Evolutionary conservation across 306 rosid genomes (phyloP).

Genomic region (Trifolium pratense): DNA sequence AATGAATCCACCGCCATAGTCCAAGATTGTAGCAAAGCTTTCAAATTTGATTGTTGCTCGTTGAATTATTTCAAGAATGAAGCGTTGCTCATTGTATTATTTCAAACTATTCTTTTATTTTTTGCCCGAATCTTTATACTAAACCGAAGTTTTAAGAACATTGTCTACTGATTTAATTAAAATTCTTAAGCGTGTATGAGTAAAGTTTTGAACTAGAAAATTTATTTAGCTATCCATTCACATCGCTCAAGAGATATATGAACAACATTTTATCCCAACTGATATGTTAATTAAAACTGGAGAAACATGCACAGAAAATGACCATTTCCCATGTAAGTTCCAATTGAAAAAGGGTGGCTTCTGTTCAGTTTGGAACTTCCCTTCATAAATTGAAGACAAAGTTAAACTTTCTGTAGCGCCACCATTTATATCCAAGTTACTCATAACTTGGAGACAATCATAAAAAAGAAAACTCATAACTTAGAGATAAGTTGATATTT

Average conservation of each 20-base stretch:
- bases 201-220: conserved; percentile 1
- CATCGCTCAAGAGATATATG: neutral
- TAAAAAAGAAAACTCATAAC: conserved; percentile 45
- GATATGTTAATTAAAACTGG: neutral
- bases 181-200: neutral
- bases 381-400: neutral
- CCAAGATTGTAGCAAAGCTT: neutral
- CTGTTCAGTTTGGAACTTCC: neutral
- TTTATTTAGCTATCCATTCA: conserved; percentile 1
- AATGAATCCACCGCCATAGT: neutral
- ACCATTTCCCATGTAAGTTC: conserved; percentile 11
- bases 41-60: neutral
- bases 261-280: conserved; percentile 8
- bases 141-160: neutral
- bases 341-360: neutral
- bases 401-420: conserved; percentile 7
- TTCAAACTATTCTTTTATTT: neutral
- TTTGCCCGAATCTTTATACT: neutral
- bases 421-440: neutral
- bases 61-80: neutral
- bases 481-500: conserved; percentile 57
- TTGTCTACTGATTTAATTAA: neutral
- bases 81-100: neutral
- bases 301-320: neutral
- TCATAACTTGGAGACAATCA: neutral